These are phyloP conservation scores for Hypericum perforatum DNA, from an alignment of 345 rosid species.

Conservation along the genomic window DNA sequence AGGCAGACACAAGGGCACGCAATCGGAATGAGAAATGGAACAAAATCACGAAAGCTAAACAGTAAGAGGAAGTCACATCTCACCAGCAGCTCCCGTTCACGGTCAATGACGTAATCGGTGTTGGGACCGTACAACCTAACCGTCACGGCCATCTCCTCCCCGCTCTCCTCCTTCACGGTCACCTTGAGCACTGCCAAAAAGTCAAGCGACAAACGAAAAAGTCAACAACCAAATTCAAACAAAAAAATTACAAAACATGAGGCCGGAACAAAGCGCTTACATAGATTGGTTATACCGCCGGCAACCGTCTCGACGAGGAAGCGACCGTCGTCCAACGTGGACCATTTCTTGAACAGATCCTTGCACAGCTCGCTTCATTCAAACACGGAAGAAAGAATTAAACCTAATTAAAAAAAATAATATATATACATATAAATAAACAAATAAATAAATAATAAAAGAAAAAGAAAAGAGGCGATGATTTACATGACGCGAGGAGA, in stretches of 20 bases:
- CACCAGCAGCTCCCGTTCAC: slow-evolving; percentile 69
- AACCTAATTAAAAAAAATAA: background rate
- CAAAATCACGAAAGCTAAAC: background rate
- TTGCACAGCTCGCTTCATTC: slow-evolving; percentile 52
- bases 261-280: slow-evolving; percentile 32
- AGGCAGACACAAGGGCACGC: too few species aligned
- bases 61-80: background rate
- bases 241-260: background rate
- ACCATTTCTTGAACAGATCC: slow-evolving; percentile 80
- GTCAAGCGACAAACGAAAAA: background rate
- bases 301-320: slow-evolving; percentile 69
- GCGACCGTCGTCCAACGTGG: slow-evolving; percentile 46
- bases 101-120: slow-evolving; percentile 79
- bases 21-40: background rate
- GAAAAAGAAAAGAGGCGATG: background rate
- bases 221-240: too few species aligned
- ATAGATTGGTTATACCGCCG: slow-evolving; percentile 90
- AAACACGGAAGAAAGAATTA: background rate
- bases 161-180: slow-evolving; percentile 56
- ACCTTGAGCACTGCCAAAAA: slow-evolving; percentile 64
- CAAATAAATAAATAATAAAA: background rate
- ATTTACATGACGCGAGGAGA: slow-evolving; percentile 63
- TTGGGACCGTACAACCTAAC: slow-evolving; percentile 90
- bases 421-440: background rate
- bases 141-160: slow-evolving; percentile 40